Evolutionary conservation across 176 grass and related monocot genomes (phyloP), one percentile per base, ranked within the genome.

Genomic region (Elaeis guineensis): DNA sequence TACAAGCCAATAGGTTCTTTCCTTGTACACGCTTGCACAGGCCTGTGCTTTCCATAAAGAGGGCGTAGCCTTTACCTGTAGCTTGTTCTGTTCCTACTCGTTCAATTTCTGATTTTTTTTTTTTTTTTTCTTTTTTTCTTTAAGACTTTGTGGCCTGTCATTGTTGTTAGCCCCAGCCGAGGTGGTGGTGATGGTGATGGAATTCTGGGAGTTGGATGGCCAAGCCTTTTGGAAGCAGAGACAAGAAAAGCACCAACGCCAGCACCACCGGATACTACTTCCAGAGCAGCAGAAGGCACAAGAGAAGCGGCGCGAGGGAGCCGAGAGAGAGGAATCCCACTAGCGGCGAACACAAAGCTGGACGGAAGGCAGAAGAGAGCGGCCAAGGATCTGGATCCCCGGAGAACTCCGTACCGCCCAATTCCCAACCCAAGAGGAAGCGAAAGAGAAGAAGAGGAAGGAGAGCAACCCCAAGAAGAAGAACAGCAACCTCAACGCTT

Each of bases 131-230:
- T 14, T 44, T 9, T 44, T 12, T 2, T 44, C 14, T 2, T 44
- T 14, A 44, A 12, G 32, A 11, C 8, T 44, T 12, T 44, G 35
- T 44, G 11, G 11, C 19, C 21, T 65, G 49, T 26, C 8, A 20
- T 35, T 5, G 19, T 70, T 70, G 70, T 68, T 75, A 51, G 75
- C 7, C 25, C 54, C 19, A 50, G 62, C 19, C 50, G 62, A 25
- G 44, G 62, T 64, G 62, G 62, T 23, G 44, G 20, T 50, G 39
- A 24, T 64, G 51, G 17, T 67, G 51, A 67, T 67, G 51, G 64
- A 55, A 67, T 67, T 67, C 25, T 67, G 64, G 16, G 17, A n/a
- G 25, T 67, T 67, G 64, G 64, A 67, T 67, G 64, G 64, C 51
- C 51, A 67, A 55, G 25, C 51, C 17, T 67, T 67, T 67, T 54